Conservation (phyloP, 148 eudicot genomes). For the Agrostemma githago region DNA sequence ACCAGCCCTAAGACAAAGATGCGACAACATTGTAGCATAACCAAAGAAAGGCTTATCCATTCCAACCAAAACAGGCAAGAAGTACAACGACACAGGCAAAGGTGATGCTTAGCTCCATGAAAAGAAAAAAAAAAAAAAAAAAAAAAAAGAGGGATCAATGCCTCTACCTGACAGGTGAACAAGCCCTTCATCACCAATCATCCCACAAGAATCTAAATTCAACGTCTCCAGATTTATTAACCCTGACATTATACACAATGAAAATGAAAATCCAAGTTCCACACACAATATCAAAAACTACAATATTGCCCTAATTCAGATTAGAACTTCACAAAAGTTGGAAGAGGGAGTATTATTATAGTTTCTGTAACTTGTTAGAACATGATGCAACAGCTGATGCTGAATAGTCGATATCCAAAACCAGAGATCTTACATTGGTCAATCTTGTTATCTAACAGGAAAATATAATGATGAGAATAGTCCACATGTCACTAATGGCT, state of each 20-base stretch:
- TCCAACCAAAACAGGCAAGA: not conserved
- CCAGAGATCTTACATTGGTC: not conserved
- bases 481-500: not conserved
- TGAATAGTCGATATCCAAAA: not conserved
- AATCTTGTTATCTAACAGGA: not conserved
- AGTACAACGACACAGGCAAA: not conserved
- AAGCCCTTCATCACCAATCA: slow-evolving; percentile 79
- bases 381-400: not conserved
- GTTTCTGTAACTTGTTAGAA: not conserved
- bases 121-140: not conserved
- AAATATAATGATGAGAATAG: not conserved
- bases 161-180: slow-evolving; percentile 43
- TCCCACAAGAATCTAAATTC: slow-evolving; percentile 87
- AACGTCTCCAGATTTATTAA: slow-evolving; percentile 73
- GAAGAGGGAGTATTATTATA: not conserved
- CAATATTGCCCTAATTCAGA: not conserved
- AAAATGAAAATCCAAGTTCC: not conserved
- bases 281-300: not conserved
- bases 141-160: not conserved
- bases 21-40: slow-evolving; percentile 2
- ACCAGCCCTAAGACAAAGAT: slow-evolving; percentile 46
- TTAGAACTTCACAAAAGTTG: not conserved
- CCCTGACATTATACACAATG: slow-evolving; percentile 37
- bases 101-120: not conserved
- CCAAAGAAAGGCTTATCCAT: not conserved